Percentiles rank a stretch among this genome's conserved stretches.
These are phyloP conservation scores for Dichotomopilus funicola DNA, from an alignment of 2,329 filamentous ascomycete genomes.

Conservation along the genomic window DNA sequence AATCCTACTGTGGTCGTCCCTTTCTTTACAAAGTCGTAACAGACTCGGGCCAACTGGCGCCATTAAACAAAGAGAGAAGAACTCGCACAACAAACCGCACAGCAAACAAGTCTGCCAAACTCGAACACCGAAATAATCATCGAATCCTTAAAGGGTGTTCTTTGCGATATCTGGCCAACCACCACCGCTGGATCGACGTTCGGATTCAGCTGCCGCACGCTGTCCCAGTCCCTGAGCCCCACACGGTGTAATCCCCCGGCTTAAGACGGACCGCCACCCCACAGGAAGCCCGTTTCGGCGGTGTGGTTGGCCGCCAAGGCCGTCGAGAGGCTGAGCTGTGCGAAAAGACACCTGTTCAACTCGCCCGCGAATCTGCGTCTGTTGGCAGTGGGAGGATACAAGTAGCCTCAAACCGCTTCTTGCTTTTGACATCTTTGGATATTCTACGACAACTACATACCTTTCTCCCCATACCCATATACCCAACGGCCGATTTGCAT, in stretches of 20 bases:
- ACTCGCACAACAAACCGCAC: too few relatives aligned
- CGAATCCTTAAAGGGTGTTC: too few relatives aligned
- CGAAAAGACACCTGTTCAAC: conserved; percentile 26
- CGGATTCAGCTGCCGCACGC: neutral
- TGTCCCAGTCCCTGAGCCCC: neutral
- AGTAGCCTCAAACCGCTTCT: conserved; percentile 15
- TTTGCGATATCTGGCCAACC: too few relatives aligned
- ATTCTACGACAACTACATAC: conserved; percentile 14
- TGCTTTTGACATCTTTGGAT: conserved; percentile 8
- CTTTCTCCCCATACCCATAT: conserved; percentile 8
- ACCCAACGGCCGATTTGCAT: conserved; percentile 11
- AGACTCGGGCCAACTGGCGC: too few relatives aligned
- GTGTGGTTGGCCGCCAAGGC: conserved; percentile 15
- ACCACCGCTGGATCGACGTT: neutral
- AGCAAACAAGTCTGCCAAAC: too few relatives aligned
- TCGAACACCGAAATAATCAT: too few relatives aligned
- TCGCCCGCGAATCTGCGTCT: conserved; percentile 17
- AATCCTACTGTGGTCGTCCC: too few relatives aligned
- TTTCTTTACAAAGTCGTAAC: too few relatives aligned
- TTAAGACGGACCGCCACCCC: conserved; percentile 2
- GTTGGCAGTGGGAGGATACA: conserved; percentile 21
- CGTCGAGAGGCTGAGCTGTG: conserved; percentile 14
- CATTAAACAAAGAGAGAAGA: too few relatives aligned
- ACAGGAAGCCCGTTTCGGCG: conserved; percentile 13
- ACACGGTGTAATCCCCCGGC: conserved; percentile 6